A percentile compares a stretch with the other conserved stretches of the same genome.
Evolutionary conservation across 2,329 filamentous ascomycete species (phyloP).

Genomic region (Neofusicoccum parvum): DNA sequence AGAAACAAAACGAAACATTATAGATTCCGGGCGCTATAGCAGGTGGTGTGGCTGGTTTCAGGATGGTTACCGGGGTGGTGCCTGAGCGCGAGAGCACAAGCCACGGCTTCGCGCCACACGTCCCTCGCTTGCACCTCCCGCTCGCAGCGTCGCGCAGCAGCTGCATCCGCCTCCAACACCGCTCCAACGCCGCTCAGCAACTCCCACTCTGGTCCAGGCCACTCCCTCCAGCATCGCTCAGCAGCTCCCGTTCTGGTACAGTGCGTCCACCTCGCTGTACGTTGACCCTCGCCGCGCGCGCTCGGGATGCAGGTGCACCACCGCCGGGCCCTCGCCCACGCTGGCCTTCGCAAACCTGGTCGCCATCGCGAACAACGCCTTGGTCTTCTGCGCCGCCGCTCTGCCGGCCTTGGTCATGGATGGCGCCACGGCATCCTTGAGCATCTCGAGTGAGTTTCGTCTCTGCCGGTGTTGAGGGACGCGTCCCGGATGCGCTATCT

Average conservation of each 20-base stretch:
- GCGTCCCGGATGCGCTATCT: neutral
- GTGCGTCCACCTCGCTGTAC: constrained; percentile 19
- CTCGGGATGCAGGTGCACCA: constrained; percentile 19
- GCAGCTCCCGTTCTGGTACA: constrained; percentile 20
- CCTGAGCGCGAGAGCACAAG: neutral
- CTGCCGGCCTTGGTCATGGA: constrained; percentile 3
- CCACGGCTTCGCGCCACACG: too few relatives aligned
- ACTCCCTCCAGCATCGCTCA: neutral
- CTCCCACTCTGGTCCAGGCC: constrained; percentile 14
- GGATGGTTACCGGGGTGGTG: neutral
- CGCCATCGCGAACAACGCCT: constrained; percentile 6
- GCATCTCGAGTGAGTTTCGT: constrained; percentile 10
- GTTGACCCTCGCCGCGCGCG: constrained; percentile 6
- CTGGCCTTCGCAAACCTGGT: constrained; percentile 16
- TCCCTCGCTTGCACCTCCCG: too few relatives aligned
- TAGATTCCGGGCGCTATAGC: neutral
- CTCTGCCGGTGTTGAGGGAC: neutral
- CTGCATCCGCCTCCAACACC: constrained; percentile 10
- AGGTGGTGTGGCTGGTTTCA: neutral
- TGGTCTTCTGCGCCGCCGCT: constrained; percentile 5
- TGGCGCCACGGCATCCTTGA: constrained; percentile 9
- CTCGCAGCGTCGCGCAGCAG: neutral
- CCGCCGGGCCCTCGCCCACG: constrained; percentile 18
- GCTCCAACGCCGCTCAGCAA: neutral
- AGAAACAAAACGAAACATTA: constrained; percentile 1